Percentiles rank a stretch among this genome's conserved stretches.
phyloP scores from a whole-genome alignment of 1,284 basidiomycete genomes.

The Tremellales sp. region DNA sequence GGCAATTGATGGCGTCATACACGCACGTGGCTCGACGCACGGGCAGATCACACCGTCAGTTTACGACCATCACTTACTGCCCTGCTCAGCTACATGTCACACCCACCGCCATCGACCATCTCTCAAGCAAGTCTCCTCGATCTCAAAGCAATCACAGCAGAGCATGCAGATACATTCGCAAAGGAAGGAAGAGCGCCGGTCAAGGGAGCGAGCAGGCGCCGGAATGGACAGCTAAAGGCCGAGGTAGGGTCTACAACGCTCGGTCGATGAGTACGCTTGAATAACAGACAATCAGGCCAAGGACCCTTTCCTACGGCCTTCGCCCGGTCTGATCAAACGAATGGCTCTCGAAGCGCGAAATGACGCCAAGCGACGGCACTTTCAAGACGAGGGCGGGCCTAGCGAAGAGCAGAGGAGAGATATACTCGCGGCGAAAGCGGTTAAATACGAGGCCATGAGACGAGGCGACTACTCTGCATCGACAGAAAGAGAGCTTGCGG shows the following conservation, averaged over 20 bases:
- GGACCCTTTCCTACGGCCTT: conserved; percentile 44
- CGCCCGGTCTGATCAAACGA: conserved; percentile 44
- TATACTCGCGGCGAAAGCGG: conserved; percentile 69
- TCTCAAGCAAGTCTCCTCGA: conserved; percentile 42
- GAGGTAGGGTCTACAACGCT: not conserved
- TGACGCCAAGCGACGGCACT: conserved; percentile 38
- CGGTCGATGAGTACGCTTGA: not conserved
- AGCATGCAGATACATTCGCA: conserved; percentile 44
- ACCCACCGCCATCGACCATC: conserved; percentile 23
- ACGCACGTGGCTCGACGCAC: too few relatives aligned
- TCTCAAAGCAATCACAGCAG: conserved; percentile 46
- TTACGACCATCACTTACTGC: too few relatives aligned
- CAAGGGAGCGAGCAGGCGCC: conserved; percentile 27
- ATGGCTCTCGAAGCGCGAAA: conserved; percentile 43
- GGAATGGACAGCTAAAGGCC: conserved; percentile 16
- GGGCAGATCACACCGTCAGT: too few relatives aligned
- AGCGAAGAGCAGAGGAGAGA: conserved; percentile 39
- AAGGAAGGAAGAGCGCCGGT: conserved; percentile 42
- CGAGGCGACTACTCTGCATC: conserved; percentile 77
- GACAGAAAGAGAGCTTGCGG: conserved; percentile 68
- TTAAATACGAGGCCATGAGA: conserved; percentile 72
- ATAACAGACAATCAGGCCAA: conserved; percentile 12
- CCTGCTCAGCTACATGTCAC: too few relatives aligned
- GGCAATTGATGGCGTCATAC: conserved; percentile 1
- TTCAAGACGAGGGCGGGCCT: conserved; percentile 30